Evolutionary conservation across 257 asterid species (phyloP), one percentile per base, ranked within the genome.

Genomic region (Scutellaria minor): DNA sequence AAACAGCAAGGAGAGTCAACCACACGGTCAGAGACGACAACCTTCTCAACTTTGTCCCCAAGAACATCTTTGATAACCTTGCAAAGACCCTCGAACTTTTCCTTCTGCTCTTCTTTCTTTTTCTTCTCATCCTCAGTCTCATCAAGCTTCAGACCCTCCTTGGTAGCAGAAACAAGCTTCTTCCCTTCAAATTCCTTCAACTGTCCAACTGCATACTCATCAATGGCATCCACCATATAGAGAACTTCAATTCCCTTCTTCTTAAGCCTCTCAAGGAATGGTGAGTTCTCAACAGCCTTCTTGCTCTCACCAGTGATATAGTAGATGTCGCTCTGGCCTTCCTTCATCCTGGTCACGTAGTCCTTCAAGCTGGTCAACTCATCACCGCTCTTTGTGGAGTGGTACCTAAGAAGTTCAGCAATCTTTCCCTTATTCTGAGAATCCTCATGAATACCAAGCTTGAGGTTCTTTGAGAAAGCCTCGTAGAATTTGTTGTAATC

Each of bases 281-380:
- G 95, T 6, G 92, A 86, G 82, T 88, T 85, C 82, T 88, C 94
- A 15, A 85, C 91, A 35, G 91, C 91, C 81, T 88, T 88, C 81
- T 87, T 87, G 82, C 90, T 85, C 78, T 87, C 90, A 18, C 90
- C 90, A 8, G 93, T 87, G 22, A 85, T 88, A 80, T 85, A 88
- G 74, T 53, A 88, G 65, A 88, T 88, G 27, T 88, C 91, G 0
- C 11, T 82, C 81, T 88, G 92, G 45, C 92, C 82, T 13, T 84
- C 95, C 78, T 86, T 86, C 92, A 88, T 88, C 83, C 91, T 84
- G 11, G 89, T 88, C 77, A 87, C 93, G 0, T 87, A 83, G 74
- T 87, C 89, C 78, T 87, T 87, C 83, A 87, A 66, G 76, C 87
- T 81, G 48, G 90, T 87, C 89, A 85, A 24, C 45, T 87, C 90